phyloP scores from a whole-genome alignment of 1,284 basidiomycete genomes.

The Malassezia sp. region DNA sequence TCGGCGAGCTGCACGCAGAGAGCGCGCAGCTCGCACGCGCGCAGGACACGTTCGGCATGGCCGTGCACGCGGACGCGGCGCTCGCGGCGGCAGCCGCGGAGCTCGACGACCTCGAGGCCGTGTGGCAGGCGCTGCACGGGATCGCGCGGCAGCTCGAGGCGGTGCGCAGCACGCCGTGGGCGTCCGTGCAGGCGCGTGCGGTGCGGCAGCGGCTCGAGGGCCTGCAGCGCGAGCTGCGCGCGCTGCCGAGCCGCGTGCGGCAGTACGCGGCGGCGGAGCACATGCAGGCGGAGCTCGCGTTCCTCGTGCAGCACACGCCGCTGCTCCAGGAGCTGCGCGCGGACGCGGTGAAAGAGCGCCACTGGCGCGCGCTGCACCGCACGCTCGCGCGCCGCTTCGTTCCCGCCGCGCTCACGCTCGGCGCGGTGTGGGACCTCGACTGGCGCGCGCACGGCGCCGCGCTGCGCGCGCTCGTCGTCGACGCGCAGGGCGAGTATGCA shows the following conservation, averaged over 20 bases:
- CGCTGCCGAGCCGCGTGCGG: slow-evolving; percentile 97
- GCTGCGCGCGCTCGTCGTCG: slow-evolving; percentile 88
- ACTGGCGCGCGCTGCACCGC: slow-evolving; percentile 97
- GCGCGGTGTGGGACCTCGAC: slow-evolving; percentile 93
- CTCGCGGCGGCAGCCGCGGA: slow-evolving; percentile 90
- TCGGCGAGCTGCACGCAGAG: slow-evolving; percentile 79
- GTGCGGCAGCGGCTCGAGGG: slow-evolving; percentile 84
- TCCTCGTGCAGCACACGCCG: slow-evolving; percentile 75
- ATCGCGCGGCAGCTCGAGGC: slow-evolving; percentile 90
- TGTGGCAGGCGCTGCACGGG: slow-evolving; percentile 96
- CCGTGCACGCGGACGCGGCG: slow-evolving; percentile 76
- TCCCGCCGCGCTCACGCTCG: slow-evolving; percentile 70
- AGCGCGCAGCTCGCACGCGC: slow-evolving; percentile 85
- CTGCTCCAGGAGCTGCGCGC: slow-evolving; percentile 87
- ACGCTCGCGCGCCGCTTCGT: slow-evolving; percentile 53
- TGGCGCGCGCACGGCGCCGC: slow-evolving; percentile 77
- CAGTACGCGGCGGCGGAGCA: slow-evolving; percentile 98
- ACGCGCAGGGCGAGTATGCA: slow-evolving; percentile 81
- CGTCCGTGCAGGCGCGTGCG: slow-evolving; percentile 74
- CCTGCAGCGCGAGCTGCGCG: slow-evolving; percentile 77
- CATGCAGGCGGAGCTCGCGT: slow-evolving; percentile 79
- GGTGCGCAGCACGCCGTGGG: slow-evolving; percentile 77
- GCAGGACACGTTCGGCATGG: slow-evolving; percentile 90
- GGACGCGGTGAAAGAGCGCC: slow-evolving; percentile 90
- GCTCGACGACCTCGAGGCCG: slow-evolving; percentile 85